These are phyloP conservation scores for Coemansia furcata DNA, from an alignment of 192 early-diverging fungal species.

Conservation along the genomic window DNA sequence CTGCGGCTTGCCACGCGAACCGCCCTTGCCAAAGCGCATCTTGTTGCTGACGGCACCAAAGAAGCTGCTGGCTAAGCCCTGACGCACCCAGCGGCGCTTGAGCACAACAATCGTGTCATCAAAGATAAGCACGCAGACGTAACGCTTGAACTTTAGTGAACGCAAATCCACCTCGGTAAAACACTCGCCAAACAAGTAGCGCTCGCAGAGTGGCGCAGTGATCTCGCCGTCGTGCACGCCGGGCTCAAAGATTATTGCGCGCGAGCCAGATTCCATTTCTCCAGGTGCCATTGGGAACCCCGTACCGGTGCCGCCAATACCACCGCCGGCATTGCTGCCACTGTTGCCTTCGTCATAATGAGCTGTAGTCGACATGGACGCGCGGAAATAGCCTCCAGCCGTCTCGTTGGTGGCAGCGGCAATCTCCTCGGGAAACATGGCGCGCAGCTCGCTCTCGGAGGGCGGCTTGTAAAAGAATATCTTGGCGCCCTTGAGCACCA, in stretches of 20 bases:
- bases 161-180: constrained; percentile 63
- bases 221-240: constrained; percentile 57
- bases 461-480: constrained; percentile 72
- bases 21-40: constrained; percentile 49
- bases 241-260: constrained; percentile 58
- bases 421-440: constrained; percentile 55
- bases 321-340: background rate
- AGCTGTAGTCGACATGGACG: constrained; percentile 28
- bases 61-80: constrained; percentile 53
- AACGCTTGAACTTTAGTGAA: constrained; percentile 62
- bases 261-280: constrained; percentile 60
- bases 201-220: constrained; percentile 52
- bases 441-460: constrained; percentile 56
- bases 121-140: constrained; percentile 63
- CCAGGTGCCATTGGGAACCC: constrained; percentile 56
- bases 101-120: constrained; percentile 65
- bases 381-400: constrained; percentile 42
- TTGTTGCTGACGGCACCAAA: constrained; percentile 56
- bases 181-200: constrained; percentile 67
- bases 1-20: constrained; percentile 29
- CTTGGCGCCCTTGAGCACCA: constrained; percentile 70
- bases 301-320: constrained; percentile 4
- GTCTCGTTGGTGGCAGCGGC: constrained; percentile 51
- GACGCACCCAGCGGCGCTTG: constrained; percentile 63
- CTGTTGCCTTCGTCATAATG: constrained; percentile 15